Evolutionary conservation across 257 asterid species (phyloP).

Genomic region (Cynanchum wilfordii): DNA sequence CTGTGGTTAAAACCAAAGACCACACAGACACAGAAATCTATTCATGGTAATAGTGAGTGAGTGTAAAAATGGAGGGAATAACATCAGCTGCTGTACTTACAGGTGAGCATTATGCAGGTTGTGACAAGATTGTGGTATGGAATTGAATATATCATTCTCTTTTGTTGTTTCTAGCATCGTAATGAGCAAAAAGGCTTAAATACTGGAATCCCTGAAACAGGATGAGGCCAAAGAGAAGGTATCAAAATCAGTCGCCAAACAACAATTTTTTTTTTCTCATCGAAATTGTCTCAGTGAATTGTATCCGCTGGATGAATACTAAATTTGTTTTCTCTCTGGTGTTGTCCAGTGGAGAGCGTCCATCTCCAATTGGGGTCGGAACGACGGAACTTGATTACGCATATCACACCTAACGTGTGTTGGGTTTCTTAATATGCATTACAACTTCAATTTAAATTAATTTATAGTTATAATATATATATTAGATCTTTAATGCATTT

Average conservation of each 20-base stretch:
- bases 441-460: no score
- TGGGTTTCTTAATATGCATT: no score
- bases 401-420: no score
- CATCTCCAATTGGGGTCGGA: no score
- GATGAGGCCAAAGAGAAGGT: not conserved
- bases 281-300: no score
- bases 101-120: not conserved
- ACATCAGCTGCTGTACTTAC: not conserved
- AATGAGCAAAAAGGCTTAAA: not conserved
- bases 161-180: not conserved
- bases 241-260: not conserved
- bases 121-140: not conserved
- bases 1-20: not conserved
- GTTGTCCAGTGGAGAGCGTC: no score
- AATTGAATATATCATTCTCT: not conserved
- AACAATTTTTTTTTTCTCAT: not conserved
- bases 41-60: not conserved
- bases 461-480: no score
- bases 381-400: no score
- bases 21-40: no score
- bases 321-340: no score
- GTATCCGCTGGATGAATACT: no score
- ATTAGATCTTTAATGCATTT: no score
- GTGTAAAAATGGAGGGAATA: not conserved
- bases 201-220: not conserved